Evolutionary conservation across 305 asterid genomes (phyloP).

Genomic region (Rubia peregrina): DNA sequence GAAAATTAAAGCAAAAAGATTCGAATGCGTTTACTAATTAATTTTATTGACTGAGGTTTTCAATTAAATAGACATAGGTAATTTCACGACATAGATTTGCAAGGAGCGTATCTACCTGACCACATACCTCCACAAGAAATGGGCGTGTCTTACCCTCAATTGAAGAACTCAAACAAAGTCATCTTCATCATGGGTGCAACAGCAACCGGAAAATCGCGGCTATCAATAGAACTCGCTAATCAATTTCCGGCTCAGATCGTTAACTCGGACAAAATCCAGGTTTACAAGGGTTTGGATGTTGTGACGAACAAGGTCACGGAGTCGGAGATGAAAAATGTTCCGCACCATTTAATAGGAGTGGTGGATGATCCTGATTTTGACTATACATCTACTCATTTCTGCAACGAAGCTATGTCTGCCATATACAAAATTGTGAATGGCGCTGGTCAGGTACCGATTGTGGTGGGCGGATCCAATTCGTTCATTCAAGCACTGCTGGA

Average conservation of each 20-base stretch:
- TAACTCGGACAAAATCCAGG: conserved; percentile 47
- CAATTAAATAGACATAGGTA: too few species aligned
- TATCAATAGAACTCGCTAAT: conserved; percentile 33
- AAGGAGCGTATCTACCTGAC: too few species aligned
- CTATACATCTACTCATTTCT: conserved; percentile 27
- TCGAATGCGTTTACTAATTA: too few species aligned
- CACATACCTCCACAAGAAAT: too few species aligned
- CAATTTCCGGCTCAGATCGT: conserved; percentile 29
- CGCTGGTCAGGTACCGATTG: conserved; percentile 28
- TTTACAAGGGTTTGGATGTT: conserved; percentile 29
- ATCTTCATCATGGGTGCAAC: conserved; percentile 41
- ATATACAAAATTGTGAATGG: background rate
- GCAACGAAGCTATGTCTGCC: conserved; percentile 13
- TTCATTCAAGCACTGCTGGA: conserved; percentile 28
- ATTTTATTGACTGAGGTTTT: too few species aligned
- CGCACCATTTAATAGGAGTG: conserved; percentile 36
- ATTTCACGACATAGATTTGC: too few species aligned
- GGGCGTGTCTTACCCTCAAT: background rate
- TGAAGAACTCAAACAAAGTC: conserved; percentile 18
- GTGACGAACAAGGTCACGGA: conserved; percentile 28
- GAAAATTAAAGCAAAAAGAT: background rate
- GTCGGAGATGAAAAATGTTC: conserved; percentile 29
- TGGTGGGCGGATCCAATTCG: conserved; percentile 46
- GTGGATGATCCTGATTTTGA: conserved; percentile 27
- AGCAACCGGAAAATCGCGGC: conserved; percentile 36